phyloP scores from a whole-genome alignment of 1,284 basidiomycete genomes.

The Ganoderma sinense region DNA sequence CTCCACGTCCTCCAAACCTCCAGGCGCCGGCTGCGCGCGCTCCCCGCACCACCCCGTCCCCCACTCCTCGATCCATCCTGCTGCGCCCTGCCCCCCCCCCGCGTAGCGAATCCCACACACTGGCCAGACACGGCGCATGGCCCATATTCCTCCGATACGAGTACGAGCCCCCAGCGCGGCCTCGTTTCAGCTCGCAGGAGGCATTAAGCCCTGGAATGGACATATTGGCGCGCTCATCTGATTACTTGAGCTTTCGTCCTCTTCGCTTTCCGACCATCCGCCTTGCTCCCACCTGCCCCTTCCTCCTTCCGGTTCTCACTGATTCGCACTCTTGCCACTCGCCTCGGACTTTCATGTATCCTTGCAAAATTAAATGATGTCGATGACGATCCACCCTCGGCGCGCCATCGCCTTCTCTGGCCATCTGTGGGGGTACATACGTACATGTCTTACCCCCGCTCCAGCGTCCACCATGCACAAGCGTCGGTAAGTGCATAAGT shows the following conservation, averaged over 20 bases:
- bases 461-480: neutral
- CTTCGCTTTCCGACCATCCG: constrained; percentile 20
- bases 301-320: constrained; percentile 15
- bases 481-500: neutral
- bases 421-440: neutral
- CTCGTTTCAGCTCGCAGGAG: constrained; percentile 11
- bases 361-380: neutral
- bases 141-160: constrained; percentile 2
- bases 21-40: neutral
- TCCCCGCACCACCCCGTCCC: neutral
- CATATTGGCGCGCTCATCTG: constrained; percentile 30
- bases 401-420: neutral
- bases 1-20: neutral
- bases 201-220: constrained; percentile 28
- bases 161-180: neutral
- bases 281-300: constrained; percentile 9
- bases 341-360: constrained; percentile 1
- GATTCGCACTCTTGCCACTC: constrained; percentile 16
- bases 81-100: neutral
- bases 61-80: neutral
- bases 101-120: neutral
- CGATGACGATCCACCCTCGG: neutral
- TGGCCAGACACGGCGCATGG: neutral
- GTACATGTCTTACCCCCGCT: neutral
- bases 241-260: constrained; percentile 26